Evolutionary conservation across 164 flowering plant genomes (phyloP).

Genomic region (Berberis thunbergii): DNA sequence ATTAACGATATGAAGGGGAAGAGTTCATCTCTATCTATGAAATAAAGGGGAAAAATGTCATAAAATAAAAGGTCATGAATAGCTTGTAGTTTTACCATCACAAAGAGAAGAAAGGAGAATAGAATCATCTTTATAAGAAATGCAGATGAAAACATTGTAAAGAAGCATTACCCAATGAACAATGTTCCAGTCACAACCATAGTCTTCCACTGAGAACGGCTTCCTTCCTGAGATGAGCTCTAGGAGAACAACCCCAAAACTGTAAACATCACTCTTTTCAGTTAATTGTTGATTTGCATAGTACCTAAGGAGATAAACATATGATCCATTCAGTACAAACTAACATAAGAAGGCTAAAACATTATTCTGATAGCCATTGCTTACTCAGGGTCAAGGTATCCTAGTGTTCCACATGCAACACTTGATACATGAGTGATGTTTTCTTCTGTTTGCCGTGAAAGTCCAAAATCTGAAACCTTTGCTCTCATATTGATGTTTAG

Average conservation of each 20-base stretch:
- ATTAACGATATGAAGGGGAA: no score
- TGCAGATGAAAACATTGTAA: constrained; percentile 16
- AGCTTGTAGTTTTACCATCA: not conserved
- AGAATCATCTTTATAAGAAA: no score
- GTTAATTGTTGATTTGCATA: constrained; percentile 81
- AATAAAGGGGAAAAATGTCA: no score
- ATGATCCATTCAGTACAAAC: constrained; percentile 3
- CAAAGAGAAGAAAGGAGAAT: not conserved
- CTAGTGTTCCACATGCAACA: constrained; percentile 83
- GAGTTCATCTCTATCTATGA: no score
- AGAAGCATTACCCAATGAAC: no score
- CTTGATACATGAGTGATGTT: constrained; percentile 90
- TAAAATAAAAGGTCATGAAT: no score
- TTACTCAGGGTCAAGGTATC: constrained; percentile 98
- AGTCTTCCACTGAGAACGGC: constrained; percentile 70
- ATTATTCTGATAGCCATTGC: constrained; percentile 6
- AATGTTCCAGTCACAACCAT: constrained; percentile 64
- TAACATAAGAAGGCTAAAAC: not conserved
- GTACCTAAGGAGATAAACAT: constrained; percentile 41
- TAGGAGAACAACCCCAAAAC: constrained; percentile 88
- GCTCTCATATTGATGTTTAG: constrained; percentile 91
- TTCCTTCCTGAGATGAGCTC: constrained; percentile 87
- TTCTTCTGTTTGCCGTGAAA: constrained; percentile 88
- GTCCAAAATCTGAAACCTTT: constrained; percentile 92
- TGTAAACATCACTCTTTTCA: constrained; percentile 87